Evolutionary conservation across 805 yeast genomes (phyloP).

Genomic region (Kodamaea nitidulidarum): DNA sequence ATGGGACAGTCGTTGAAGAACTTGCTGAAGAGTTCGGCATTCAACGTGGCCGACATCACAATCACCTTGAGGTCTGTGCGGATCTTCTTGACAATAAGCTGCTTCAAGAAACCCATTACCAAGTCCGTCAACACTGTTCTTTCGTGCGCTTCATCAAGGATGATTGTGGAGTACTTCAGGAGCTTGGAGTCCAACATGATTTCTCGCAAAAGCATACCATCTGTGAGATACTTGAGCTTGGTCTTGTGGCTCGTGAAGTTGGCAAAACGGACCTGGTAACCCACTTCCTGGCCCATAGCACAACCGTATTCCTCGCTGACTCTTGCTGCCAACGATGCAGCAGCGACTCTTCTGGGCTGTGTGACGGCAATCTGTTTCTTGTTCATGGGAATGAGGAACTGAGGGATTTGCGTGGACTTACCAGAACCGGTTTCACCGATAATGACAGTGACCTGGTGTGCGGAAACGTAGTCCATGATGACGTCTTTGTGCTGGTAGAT

Average conservation of each 20-base stretch:
- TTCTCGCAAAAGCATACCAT: constrained; percentile 95
- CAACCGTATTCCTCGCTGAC: constrained; percentile 88
- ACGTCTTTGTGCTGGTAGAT: constrained; percentile 68
- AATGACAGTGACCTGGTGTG: constrained; percentile 67
- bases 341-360: constrained; percentile 97
- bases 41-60: constrained; percentile 95
- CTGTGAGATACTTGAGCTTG: constrained; percentile 80
- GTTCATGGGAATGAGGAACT: constrained; percentile 60
- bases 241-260: constrained; percentile 59
- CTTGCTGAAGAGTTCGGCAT: constrained; percentile 78
- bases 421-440: constrained; percentile 99
- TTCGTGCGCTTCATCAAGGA: constrained; percentile 97
- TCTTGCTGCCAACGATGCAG: constrained; percentile 87
- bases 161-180: constrained; percentile 63
- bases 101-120: constrained; percentile 81
- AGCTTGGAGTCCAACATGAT: constrained; percentile 70
- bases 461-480: constrained; percentile 50
- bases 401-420: constrained; percentile 96
- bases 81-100: constrained; percentile 47
- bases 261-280: constrained; percentile 90
- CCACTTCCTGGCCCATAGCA: constrained; percentile 73
- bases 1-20: constrained; percentile 83
- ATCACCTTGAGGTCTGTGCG: constrained; percentile 62
- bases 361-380: constrained; percentile 77
- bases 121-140: constrained; percentile 89